These are phyloP conservation scores for Hyaloraphidium curvatum DNA, from an alignment of 192 early-diverging fungal species.

Conservation along the genomic window DNA sequence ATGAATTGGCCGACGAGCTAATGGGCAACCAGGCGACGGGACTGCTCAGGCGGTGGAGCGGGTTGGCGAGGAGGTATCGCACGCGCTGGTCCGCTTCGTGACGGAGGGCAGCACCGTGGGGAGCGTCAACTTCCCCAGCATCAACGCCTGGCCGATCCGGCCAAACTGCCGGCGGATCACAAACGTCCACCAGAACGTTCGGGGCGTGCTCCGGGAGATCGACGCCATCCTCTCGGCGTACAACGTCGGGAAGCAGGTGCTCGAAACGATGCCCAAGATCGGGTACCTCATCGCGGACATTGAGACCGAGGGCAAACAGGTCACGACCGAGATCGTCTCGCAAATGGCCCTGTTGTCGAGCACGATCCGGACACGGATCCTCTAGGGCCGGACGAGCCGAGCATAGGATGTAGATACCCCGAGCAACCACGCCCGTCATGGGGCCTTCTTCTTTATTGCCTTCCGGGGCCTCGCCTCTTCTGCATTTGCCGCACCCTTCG, in stretches of 20 bases:
- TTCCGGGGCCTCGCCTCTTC: background rate
- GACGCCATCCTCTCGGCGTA: constrained; percentile 26
- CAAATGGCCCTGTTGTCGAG: too few relatives aligned
- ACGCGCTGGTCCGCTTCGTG: constrained; percentile 17
- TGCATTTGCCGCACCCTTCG: background rate
- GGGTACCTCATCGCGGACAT: constrained; percentile 28
- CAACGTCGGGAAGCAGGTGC: constrained; percentile 31
- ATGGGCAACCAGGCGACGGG: constrained; percentile 5
- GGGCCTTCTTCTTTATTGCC: background rate
- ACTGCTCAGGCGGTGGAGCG: constrained; percentile 18
- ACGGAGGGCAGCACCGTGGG: constrained; percentile 22
- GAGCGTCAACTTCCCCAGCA: constrained; percentile 26
- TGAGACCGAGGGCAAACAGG: constrained; percentile 15
- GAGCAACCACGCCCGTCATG: too few relatives aligned
- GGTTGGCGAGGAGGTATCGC: constrained; percentile 20
- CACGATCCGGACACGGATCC: too few relatives aligned
- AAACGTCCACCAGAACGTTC: constrained; percentile 25
- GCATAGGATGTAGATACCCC: too few relatives aligned
- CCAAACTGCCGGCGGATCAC: constrained; percentile 18
- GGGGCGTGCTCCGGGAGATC: constrained; percentile 26
- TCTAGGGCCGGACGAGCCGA: too few relatives aligned
- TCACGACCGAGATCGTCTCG: constrained; percentile 25
- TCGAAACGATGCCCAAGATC: constrained; percentile 26
- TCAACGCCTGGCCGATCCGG: constrained; percentile 16
- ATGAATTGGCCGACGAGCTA: background rate